Conservation (phyloP, 1,284 basidiomycete genomes). For the Volvariella volvacea region DNA sequence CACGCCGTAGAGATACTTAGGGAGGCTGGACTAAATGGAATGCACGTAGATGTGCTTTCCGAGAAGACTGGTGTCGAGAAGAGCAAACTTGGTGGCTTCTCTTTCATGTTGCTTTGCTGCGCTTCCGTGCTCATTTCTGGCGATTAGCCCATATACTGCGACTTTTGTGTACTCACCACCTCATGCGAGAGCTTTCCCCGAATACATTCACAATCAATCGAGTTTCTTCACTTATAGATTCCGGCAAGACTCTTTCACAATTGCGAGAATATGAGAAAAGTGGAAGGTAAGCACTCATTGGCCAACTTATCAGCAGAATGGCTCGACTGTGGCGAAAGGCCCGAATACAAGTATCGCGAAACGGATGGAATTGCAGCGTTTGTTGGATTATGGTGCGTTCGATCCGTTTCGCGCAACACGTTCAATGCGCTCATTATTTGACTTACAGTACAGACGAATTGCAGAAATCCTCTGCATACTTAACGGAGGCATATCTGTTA, state of each 20-base stretch:
- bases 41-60: constrained; percentile 54
- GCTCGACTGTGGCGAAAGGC: constrained; percentile 24
- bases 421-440: background rate
- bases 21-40: constrained; percentile 46
- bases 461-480: constrained; percentile 61
- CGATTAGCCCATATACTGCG: constrained; percentile 54
- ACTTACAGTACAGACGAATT: constrained; percentile 58
- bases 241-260: constrained; percentile 44
- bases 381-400: constrained; percentile 52
- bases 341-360: constrained; percentile 52
- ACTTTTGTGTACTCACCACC: constrained; percentile 66
- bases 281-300: constrained; percentile 20
- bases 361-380: constrained; percentile 62
- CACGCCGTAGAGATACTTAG: constrained; percentile 62
- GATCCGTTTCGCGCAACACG: background rate
- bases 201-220: constrained; percentile 65
- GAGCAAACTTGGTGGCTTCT: constrained; percentile 40
- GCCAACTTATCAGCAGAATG: background rate
- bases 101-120: background rate
- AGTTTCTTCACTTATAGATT: constrained; percentile 59
- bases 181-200: constrained; percentile 55
- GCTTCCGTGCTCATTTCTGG: constrained; percentile 3
- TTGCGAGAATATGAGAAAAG: constrained; percentile 22
- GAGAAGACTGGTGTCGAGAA: constrained; percentile 37
- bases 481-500: constrained; percentile 52